Conservation (phyloP, 108 stramenopile genomes). For the Pinguiococcus pyrenoidosus region DNA sequence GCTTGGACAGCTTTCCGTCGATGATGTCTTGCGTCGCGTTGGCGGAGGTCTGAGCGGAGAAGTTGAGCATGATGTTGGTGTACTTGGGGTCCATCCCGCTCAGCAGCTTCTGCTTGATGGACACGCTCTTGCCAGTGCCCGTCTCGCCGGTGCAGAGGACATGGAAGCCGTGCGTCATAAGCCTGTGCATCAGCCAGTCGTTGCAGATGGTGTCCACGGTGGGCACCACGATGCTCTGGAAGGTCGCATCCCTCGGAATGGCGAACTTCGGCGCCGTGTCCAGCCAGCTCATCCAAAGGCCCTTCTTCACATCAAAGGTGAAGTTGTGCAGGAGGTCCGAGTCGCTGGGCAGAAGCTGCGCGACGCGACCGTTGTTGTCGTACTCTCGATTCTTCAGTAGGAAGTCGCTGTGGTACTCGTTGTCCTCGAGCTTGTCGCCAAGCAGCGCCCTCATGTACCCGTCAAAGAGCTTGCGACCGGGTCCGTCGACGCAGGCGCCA, state of each 20-base stretch:
- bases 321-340: slow-evolving; percentile 33
- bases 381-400: slow-evolving; percentile 35
- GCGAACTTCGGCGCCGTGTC: slow-evolving; percentile 23
- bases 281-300: slow-evolving; percentile 35
- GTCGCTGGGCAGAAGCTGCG: slow-evolving; percentile 15
- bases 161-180: slow-evolving; percentile 35
- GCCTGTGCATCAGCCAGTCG: slow-evolving; percentile 36
- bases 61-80: slow-evolving; percentile 42
- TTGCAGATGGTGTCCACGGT: slow-evolving; percentile 49
- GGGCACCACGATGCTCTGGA: slow-evolving; percentile 43
- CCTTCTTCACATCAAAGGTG: slow-evolving; percentile 35
- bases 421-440: slow-evolving; percentile 12
- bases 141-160: slow-evolving; percentile 47
- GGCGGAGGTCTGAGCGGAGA: slow-evolving; percentile 49
- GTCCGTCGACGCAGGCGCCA: slow-evolving; percentile 35
- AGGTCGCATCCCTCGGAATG: slow-evolving; percentile 35
- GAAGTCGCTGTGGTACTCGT: slow-evolving; percentile 31
- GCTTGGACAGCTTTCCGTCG: slow-evolving; percentile 48
- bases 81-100: slow-evolving; percentile 22
- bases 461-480: slow-evolving; percentile 34
- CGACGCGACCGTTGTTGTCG: slow-evolving; percentile 5
- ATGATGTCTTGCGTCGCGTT: slow-evolving; percentile 56
- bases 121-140: slow-evolving; percentile 46
- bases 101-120: slow-evolving; percentile 37
- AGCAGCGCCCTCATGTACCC: slow-evolving; percentile 22